These are phyloP conservation scores for Candida pini DNA, from an alignment of 805 yeast species.

Conservation along the genomic window DNA sequence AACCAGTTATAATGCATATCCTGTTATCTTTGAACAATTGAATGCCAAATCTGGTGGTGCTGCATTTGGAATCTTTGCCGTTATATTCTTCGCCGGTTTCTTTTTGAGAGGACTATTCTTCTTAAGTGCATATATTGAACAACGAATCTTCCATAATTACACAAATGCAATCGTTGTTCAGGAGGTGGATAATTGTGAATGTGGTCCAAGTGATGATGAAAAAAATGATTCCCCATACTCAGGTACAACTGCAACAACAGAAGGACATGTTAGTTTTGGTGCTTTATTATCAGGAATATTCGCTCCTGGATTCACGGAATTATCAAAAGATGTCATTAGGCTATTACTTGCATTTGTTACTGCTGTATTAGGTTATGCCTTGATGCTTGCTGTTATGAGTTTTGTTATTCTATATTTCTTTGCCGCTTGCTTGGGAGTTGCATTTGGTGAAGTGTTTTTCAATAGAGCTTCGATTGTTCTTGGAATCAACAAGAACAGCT, in stretches of 20 bases:
- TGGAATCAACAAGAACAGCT: slow-evolving; percentile 30
- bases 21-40: slow-evolving; percentile 56
- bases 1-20: slow-evolving; percentile 43
- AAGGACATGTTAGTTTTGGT: slow-evolving; percentile 2
- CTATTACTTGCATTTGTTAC: slow-evolving; percentile 51
- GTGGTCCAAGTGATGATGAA: slow-evolving; percentile 27
- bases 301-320: slow-evolving; percentile 29
- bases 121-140: slow-evolving; percentile 58
- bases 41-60: slow-evolving; percentile 49
- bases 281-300: slow-evolving; percentile 25
- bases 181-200: slow-evolving; percentile 29
- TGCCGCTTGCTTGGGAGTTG: slow-evolving; percentile 64
- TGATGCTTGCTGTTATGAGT: slow-evolving; percentile 79
- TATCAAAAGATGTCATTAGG: slow-evolving; percentile 51
- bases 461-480: slow-evolving; percentile 46
- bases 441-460: slow-evolving; percentile 66
- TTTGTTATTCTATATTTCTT: slow-evolving; percentile 63
- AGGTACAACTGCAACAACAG: slow-evolving; percentile 5
- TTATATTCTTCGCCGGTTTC: slow-evolving; percentile 54
- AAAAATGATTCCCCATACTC: slow-evolving; percentile 6
- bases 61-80: slow-evolving; percentile 69
- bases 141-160: slow-evolving; percentile 50
- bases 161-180: slow-evolving; percentile 25
- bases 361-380: slow-evolving; percentile 61
- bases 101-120: slow-evolving; percentile 56